Evolutionary conservation across 2,329 filamentous ascomycete genomes (phyloP).

Genomic region (Penicillium sp.): DNA sequence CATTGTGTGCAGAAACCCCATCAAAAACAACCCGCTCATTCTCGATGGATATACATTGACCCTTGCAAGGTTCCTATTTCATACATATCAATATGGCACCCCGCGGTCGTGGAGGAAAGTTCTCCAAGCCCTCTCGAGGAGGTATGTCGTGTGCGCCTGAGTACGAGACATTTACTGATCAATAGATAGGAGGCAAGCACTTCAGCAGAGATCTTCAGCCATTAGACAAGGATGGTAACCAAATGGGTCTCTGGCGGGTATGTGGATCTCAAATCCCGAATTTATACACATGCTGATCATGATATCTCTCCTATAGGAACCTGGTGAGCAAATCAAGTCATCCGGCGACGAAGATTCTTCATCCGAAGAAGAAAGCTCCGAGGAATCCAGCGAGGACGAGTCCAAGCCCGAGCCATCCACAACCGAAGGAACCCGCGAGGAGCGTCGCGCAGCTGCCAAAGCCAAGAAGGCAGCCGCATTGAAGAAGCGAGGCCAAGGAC

Average conservation of each 20-base stretch:
- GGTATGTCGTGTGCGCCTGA: constrained; percentile 54
- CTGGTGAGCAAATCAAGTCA: constrained; percentile 36
- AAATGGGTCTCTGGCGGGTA: constrained; percentile 82
- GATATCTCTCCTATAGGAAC: constrained; percentile 28
- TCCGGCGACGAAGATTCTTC: constrained; percentile 51
- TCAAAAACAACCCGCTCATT: neutral
- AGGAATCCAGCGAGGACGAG: constrained; percentile 48
- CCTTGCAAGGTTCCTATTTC: neutral
- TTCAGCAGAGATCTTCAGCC: constrained; percentile 91
- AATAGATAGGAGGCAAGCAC: constrained; percentile 75
- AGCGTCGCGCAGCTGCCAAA: constrained; percentile 83
- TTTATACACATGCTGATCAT: neutral
- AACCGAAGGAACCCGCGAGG: constrained; percentile 70
- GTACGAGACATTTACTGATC: constrained; percentile 3
- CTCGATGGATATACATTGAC: neutral
- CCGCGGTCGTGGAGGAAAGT: constrained; percentile 85
- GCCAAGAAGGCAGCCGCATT: constrained; percentile 88
- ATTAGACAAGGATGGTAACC: constrained; percentile 83
- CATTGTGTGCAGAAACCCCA: constrained; percentile 1
- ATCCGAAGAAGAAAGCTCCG: constrained; percentile 48
- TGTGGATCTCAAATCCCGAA: constrained; percentile 32
- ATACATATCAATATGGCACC: constrained; percentile 38
- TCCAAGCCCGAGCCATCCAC: constrained; percentile 43
- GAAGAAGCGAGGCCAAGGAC: constrained; percentile 67
- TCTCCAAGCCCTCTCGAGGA: constrained; percentile 88